These are phyloP conservation scores for Dictyostelium intermedium DNA, from an alignment of 78 protist species.

Conservation along the genomic window DNA sequence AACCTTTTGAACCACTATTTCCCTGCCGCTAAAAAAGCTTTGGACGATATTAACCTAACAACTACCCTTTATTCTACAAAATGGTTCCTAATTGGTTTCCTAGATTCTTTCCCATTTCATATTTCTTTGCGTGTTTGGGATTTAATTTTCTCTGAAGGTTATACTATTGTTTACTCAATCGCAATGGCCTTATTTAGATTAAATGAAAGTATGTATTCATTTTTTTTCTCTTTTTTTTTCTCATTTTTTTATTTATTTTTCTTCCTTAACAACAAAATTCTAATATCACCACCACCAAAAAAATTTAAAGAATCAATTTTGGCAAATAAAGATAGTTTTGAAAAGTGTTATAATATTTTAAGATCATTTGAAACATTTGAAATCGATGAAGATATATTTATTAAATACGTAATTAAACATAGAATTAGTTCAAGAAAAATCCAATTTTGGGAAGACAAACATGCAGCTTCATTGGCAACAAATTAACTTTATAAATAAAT, in stretches of 20 bases:
- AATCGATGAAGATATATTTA: conserved; percentile 43
- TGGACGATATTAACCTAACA: background rate
- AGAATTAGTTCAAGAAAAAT: conserved; percentile 4
- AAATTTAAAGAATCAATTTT: background rate
- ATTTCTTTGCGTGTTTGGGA: conserved; percentile 40
- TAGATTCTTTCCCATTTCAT: conserved; percentile 59
- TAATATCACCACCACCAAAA: background rate
- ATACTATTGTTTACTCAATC: conserved; percentile 47
- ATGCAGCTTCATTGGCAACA: background rate
- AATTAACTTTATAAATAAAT: background rate
- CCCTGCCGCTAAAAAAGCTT: conserved; percentile 15
- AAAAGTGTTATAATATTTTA: conserved; percentile 27
- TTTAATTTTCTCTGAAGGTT: conserved; percentile 46
- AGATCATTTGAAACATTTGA: background rate
- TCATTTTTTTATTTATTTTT: too few species aligned
- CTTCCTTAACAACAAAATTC: background rate
- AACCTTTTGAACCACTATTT: conserved; percentile 3
- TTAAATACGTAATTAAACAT: background rate
- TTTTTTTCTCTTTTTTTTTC: too few species aligned
- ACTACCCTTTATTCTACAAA: conserved; percentile 34
- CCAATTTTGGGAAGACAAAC: conserved; percentile 16
- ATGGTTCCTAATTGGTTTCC: conserved; percentile 64
- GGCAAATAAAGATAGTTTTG: conserved; percentile 16
- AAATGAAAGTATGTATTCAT: conserved; percentile 16
- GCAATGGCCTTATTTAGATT: conserved; percentile 27